Base-by-base conservation (phyloP, 306 rosid genomes). In the Cyamopsis tetragonoloba region DNA sequence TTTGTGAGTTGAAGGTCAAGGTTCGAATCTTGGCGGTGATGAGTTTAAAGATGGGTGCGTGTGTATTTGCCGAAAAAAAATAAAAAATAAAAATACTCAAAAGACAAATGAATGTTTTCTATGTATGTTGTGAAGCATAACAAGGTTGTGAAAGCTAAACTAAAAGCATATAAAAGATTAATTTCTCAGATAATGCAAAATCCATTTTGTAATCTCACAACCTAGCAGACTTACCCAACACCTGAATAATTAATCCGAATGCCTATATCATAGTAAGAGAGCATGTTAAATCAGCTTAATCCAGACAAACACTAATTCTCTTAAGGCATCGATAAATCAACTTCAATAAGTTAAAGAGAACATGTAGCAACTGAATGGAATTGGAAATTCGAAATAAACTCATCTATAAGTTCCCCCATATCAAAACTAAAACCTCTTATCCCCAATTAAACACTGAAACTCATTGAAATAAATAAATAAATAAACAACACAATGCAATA, bases 201-300 rank as follows among this genome's bases (percentile, higher is more conserved):
- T 42, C 41, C 60, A 43, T 27, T 3, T 28, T 20, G 7, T 31
- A 64, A 39, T 54, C 18, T 63, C 37, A 63, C 6, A 53, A 63
- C 30, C 46, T 11, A n/a, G 54, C 54, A 47, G 39, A 47, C 70
- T 39, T 57, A 23, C 26, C 50, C 54, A 44, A 42, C 59, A 17
- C 32, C 79, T 66, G 43, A 74, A 74, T 51, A 47, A 62, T 32
- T 37, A n/a, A 59, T 28, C 31, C 22, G 41, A 41, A 63, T 63
- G 17, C 23, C 1, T 11, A 34, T n/a, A 17, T 18, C 41, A 35
- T 1, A 47, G 2, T n/a, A n/a, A n/a, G n/a, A n/a, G n/a, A n/a
- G n/a, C n/a, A n/a, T n/a, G n/a, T n/a, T n/a, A 39, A 38, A 69
- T 27, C 0, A 69, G 30, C 24, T 44, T 60, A 11, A 41, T 41